phyloP scores from a whole-genome alignment of 2,329 filamentous ascomycete species.

The Ophiocordyceps robertsii region DNA sequence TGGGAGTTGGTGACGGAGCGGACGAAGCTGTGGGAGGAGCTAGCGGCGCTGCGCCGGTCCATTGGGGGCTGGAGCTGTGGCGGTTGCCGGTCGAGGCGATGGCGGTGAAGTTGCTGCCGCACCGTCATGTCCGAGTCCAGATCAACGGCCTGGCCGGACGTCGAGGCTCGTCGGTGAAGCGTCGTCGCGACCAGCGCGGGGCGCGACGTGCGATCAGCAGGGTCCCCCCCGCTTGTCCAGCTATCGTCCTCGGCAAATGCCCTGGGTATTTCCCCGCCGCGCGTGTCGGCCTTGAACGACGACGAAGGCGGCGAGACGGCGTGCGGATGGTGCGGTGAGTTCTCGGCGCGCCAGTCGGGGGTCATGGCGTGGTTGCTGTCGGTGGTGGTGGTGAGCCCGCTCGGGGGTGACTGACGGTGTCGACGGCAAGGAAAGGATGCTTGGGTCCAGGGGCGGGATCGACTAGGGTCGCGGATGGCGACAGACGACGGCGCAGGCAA shows the following conservation, averaged over 20 bases:
- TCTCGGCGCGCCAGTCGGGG: constrained; percentile 1
- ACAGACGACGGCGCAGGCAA: not conserved
- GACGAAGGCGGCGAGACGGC: not conserved
- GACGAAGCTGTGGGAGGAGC: constrained; percentile 5
- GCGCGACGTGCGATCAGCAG: not conserved
- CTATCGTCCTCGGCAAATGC: not conserved
- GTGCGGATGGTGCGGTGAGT: not conserved
- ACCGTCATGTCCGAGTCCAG: not conserved
- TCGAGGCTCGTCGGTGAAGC: not conserved
- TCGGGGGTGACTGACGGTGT: no score
- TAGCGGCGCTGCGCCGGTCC: constrained; percentile 2
- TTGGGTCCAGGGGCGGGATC: no score
- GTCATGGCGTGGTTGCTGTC: not conserved
- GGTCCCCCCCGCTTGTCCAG: not conserved
- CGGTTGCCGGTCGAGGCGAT: not conserved
- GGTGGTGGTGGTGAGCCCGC: not conserved
- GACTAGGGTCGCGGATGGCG: no score
- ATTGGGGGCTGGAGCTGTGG: not conserved
- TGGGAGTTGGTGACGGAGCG: constrained; percentile 12
- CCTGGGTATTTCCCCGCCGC: not conserved
- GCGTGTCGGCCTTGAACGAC: not conserved
- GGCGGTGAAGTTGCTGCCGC: not conserved
- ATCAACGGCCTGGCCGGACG: not conserved
- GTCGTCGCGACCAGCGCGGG: not conserved
- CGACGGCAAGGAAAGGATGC: no score